These are phyloP conservation scores for Cyberlindnera suaveolens DNA, from an alignment of 805 yeast species.

Conservation along the genomic window DNA sequence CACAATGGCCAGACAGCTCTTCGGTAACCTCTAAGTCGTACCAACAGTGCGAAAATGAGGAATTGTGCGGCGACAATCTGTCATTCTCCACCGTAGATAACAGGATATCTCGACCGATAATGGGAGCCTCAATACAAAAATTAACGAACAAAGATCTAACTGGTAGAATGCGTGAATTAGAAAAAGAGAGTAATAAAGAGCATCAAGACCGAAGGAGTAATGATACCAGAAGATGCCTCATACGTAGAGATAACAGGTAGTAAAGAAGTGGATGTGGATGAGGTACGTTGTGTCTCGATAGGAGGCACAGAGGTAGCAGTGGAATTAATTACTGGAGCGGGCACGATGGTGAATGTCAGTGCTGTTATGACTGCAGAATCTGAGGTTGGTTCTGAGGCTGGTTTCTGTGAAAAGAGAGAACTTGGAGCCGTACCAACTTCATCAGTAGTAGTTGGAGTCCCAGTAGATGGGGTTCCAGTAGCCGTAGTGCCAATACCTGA, in stretches of 20 bases:
- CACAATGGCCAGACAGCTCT: too few species aligned
- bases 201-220: conserved; percentile 1
- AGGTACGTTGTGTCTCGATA: not conserved
- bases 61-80: too few species aligned
- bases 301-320: not conserved
- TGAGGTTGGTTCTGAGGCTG: not conserved
- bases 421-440: not conserved
- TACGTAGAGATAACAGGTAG: conserved; percentile 3
- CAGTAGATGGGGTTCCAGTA: not conserved
- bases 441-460: not conserved
- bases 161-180: not conserved
- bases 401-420: not conserved
- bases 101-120: too few species aligned
- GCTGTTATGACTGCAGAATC: not conserved
- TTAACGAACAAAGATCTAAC: too few species aligned
- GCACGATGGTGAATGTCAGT: not conserved
- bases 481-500: not conserved
- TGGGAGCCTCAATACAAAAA: too few species aligned
- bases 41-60: too few species aligned
- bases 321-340: not conserved
- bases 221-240: conserved; percentile 3
- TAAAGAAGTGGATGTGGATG: not conserved
- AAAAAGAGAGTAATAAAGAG: conserved; percentile 1
- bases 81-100: too few species aligned
- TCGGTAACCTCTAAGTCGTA: too few species aligned